Evolutionary conservation across 768 basidiomycete species (phyloP), one percentile per base, ranked within the genome.

Genomic region (Lactarius indigo): DNA sequence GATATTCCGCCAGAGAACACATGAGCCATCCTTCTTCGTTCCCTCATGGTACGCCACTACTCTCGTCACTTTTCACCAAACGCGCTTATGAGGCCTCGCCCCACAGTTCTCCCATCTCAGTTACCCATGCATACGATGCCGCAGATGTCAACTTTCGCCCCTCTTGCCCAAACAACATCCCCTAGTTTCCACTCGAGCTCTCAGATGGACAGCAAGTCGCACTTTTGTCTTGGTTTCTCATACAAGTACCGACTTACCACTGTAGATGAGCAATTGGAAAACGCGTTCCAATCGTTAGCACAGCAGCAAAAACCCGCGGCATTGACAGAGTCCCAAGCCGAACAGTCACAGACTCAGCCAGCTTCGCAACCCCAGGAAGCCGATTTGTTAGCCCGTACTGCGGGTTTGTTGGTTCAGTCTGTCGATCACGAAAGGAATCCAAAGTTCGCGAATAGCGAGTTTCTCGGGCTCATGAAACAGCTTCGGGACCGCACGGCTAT

Each of bases 371-470:
- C 72, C 9, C 69, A 76, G 39, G 85, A 87, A 20, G 78, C 77
- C 2, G 91, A 94, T 70, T 88, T 91, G 56, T 86, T 96, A 56
- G 89, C 94, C 2, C 83, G 85, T 33, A 89, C 92, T 9, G 94
- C 94, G 13, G 92, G 86, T 10, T 78, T 87, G 52, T 83, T 96
- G 44, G 78, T 96, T 63, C 85, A 92, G 50, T 82, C 88, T n/a
- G 84, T 96, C 56, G 81, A 84, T 72, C 77, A 88, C 65, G 91
- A 91, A 63, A 81, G 84, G 72, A 94, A 92, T 73, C 85, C 88
- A 41, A 97, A 96, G 75, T 94, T 97, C 73, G 82, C 86, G 76
- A 84, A 92, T 37, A 94, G 92, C 75, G 82, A 85, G 65, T 97
- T 97, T 74, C 80, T 97, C 81, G 82, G 83, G 26, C 81, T 97